phyloP scores from a whole-genome alignment of 2,329 filamentous ascomycete genomes.

The Ceratocystis ficicola region DNA sequence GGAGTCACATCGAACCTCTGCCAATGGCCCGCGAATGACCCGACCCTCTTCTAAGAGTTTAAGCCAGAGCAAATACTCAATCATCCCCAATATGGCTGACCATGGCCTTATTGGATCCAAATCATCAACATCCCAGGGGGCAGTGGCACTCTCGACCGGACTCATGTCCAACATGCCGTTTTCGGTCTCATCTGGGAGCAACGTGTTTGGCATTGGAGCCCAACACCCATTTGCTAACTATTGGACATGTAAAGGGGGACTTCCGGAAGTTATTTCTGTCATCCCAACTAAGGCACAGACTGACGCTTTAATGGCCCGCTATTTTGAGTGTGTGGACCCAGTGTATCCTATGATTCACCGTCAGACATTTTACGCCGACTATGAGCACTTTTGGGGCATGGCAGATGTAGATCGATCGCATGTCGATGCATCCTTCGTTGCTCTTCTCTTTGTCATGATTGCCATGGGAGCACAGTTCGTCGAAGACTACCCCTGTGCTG shows the following conservation, averaged over 20 bases:
- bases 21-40: conserved; percentile 44
- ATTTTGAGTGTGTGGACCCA: conserved; percentile 62
- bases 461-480: conserved; percentile 71
- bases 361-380: conserved; percentile 64
- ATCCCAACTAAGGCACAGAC: conserved; percentile 64
- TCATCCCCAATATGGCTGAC: conserved; percentile 45
- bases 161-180: conserved; percentile 63
- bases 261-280: conserved; percentile 63
- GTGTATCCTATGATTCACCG: conserved; percentile 71
- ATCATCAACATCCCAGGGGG: conserved; percentile 35
- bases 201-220: conserved; percentile 68
- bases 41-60: conserved; percentile 45
- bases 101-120: conserved; percentile 34
- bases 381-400: conserved; percentile 64
- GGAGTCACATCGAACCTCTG: conserved; percentile 30
- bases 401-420: conserved; percentile 43
- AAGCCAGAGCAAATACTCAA: conserved; percentile 29
- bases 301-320: conserved; percentile 52
- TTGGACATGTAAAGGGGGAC: conserved; percentile 66
- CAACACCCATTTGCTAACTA: conserved; percentile 75
- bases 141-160: conserved; percentile 45
- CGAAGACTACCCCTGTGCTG: conserved; percentile 42
- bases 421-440: conserved; percentile 56
- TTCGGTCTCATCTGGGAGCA: conserved; percentile 56
- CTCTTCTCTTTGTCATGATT: conserved; percentile 64